Conservation (phyloP, 2,329 filamentous ascomycete species). For the Curvularia sp. region DNA sequence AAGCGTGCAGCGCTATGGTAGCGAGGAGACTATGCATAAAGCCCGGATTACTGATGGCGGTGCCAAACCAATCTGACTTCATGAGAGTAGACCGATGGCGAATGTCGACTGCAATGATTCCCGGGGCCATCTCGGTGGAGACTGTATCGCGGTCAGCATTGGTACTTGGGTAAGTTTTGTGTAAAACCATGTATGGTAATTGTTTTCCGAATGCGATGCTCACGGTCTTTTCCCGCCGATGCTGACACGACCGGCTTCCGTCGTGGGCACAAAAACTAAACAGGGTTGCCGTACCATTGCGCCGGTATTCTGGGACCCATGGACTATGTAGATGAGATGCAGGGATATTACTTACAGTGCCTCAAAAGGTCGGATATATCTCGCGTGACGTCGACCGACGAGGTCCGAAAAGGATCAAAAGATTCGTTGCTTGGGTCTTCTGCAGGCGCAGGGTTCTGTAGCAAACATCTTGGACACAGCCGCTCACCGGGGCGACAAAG, state of each 20-base stretch:
- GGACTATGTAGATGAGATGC: conserved; percentile 6
- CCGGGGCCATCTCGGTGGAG: conserved; percentile 47
- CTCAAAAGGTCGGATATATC: conserved; percentile 43
- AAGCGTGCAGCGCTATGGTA: conserved; percentile 46
- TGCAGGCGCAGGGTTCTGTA: conserved; percentile 27
- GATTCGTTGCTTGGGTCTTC: conserved; percentile 38
- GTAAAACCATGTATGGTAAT: background rate
- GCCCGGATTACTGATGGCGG: conserved; percentile 43
- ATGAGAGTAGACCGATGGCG: conserved; percentile 46
- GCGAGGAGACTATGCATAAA: conserved; percentile 52
- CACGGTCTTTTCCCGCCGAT: background rate
- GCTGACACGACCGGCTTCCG: background rate
- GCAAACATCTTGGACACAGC: conserved; percentile 40
- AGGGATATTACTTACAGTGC: conserved; percentile 45
- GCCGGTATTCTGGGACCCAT: conserved; percentile 19
- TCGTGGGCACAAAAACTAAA: conserved; percentile 1
- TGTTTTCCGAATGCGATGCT: background rate
- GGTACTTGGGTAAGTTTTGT: background rate
- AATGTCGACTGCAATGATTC: conserved; percentile 49
- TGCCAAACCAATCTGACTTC: conserved; percentile 49
- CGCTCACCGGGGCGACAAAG: conserved; percentile 40
- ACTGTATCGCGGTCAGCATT: conserved; percentile 38
- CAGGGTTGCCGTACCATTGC: conserved; percentile 14
- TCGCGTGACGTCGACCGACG: conserved; percentile 37
- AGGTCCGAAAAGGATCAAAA: conserved; percentile 46